These are phyloP conservation scores for Phytomonas francai DNA, from an alignment of 208 protist species.

Conservation along the genomic window DNA sequence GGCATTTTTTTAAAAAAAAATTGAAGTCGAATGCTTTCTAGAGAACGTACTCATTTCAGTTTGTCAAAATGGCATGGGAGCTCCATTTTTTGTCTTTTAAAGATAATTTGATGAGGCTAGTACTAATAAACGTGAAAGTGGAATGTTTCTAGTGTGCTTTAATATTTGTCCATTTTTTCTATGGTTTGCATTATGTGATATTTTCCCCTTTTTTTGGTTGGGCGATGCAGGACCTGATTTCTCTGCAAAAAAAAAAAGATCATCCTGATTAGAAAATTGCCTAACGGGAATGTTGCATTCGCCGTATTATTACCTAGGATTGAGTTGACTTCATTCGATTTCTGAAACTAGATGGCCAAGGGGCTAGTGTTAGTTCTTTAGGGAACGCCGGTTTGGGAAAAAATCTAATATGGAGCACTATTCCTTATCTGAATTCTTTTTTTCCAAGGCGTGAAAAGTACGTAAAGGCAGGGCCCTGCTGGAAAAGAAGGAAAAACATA, in stretches of 20 bases:
- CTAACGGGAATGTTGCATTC: neutral
- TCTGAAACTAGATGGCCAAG: neutral
- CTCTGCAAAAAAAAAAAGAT: neutral
- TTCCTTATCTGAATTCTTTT: neutral
- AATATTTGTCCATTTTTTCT: conserved; percentile 3
- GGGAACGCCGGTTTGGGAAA: neutral
- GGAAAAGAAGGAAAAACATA: neutral
- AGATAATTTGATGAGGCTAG: conserved; percentile 3
- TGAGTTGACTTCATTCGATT: neutral
- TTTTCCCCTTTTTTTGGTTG: conserved; percentile 5
- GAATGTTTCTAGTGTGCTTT: neutral
- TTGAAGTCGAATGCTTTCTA: neutral
- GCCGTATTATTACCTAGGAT: neutral
- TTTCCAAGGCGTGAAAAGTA: neutral
- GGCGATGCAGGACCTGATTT: neutral
- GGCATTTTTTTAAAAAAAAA: neutral
- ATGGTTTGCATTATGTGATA: conserved; percentile 3
- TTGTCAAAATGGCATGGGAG: neutral
- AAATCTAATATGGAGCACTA: neutral
- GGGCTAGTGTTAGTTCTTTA: neutral
- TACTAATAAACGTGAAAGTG: neutral
- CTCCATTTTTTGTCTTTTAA: conserved; percentile 17
- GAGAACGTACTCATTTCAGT: neutral
- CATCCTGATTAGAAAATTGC: neutral
- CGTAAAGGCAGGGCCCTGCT: neutral